Percentiles rank a stretch among this genome's conserved stretches.
phyloP scores from a whole-genome alignment of 2,329 filamentous ascomycete species.

The Fusarium tricinctum region DNA sequence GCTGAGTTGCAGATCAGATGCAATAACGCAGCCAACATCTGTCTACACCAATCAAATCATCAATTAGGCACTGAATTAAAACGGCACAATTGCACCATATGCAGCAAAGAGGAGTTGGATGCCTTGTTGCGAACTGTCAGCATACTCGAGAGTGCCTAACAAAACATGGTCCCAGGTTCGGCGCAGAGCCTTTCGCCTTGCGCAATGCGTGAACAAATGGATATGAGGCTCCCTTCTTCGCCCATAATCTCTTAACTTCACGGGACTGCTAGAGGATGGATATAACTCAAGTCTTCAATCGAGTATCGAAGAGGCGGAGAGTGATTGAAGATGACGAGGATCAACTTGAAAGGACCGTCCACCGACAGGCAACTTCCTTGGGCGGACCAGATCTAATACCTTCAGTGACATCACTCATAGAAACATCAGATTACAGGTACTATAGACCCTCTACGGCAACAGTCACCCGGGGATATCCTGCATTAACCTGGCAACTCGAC shows the following conservation, averaged over 20 bases:
- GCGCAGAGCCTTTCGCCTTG: neutral
- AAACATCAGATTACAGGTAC: too few species aligned
- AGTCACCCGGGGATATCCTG: too few species aligned
- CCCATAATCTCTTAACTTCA: neutral
- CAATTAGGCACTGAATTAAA: too few species aligned
- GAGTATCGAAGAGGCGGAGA: constrained; percentile 3
- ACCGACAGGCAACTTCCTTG: too few species aligned
- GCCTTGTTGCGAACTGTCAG: neutral
- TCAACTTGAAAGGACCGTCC: too few species aligned
- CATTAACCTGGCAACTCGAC: too few species aligned
- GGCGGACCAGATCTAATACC: too few species aligned
- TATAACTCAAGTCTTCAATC: neutral
- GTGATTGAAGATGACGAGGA: neutral
- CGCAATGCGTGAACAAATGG: neutral
- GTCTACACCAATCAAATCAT: neutral
- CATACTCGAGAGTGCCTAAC: neutral
- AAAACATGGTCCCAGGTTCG: neutral
- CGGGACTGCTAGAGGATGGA: neutral
- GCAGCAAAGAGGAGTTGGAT: too few species aligned
- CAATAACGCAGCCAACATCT: neutral
- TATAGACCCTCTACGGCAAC: too few species aligned
- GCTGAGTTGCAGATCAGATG: neutral
- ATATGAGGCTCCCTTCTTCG: neutral
- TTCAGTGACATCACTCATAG: too few species aligned
- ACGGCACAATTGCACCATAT: too few species aligned